Evolutionary conservation across 108 stramenopile genomes (phyloP).

Genomic region (Discostella stelligeroides): DNA sequence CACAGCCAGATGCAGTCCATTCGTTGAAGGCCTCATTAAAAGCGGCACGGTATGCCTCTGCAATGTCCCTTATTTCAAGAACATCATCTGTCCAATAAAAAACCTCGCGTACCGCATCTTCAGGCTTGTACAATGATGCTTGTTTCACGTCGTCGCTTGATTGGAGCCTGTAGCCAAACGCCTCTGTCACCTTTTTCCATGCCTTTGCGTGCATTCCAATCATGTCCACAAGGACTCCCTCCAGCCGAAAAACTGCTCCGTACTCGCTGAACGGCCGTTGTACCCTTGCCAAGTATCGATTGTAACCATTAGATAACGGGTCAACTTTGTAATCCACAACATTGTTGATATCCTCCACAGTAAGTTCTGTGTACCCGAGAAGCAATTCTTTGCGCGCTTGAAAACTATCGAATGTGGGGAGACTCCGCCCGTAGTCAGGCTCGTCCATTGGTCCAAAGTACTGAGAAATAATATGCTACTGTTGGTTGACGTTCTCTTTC

Average conservation of each 20-base stretch:
- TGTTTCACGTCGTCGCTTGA: constrained; percentile 52
- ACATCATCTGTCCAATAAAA: constrained; percentile 71
- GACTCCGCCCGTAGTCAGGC: constrained; percentile 50
- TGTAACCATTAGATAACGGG: constrained; percentile 60
- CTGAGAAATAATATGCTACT: neutral
- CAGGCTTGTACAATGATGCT: constrained; percentile 66
- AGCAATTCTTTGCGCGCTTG: constrained; percentile 62
- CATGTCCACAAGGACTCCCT: constrained; percentile 77
- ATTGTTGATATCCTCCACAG: constrained; percentile 59
- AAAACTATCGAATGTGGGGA: constrained; percentile 51
- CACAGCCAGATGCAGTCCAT: constrained; percentile 48
- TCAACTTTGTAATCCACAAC: constrained; percentile 68
- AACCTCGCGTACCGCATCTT: constrained; percentile 61
- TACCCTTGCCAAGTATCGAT: constrained; percentile 59
- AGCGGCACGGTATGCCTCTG: constrained; percentile 39
- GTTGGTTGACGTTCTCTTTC: too few relatives aligned
- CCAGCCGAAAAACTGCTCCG: constrained; percentile 80
- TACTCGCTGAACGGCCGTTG: constrained; percentile 79
- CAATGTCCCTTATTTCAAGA: constrained; percentile 50
- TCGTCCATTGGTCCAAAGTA: constrained; percentile 50
- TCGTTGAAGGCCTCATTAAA: constrained; percentile 59
- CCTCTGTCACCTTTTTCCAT: constrained; percentile 73
- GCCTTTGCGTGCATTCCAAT: constrained; percentile 66
- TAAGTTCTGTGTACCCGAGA: constrained; percentile 67
- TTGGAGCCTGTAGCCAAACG: constrained; percentile 49